Evolutionary conservation across 441 rosid genomes (phyloP), one percentile per base, ranked within the genome.

Genomic region (Brassica balearica): DNA sequence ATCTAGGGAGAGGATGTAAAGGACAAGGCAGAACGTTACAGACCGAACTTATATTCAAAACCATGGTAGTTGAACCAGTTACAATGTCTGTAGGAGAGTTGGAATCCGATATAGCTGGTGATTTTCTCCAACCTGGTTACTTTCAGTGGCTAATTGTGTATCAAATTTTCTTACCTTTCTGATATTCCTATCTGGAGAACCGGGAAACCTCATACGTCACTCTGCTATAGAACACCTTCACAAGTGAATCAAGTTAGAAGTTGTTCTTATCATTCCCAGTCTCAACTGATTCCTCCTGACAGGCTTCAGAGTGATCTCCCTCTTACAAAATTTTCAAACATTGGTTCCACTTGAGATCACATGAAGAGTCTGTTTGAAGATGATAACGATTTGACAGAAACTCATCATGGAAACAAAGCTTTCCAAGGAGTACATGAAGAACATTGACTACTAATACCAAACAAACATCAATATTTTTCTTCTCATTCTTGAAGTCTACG

Each of bases 1-100:
- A 87, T 93, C 6, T 95, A 97, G 97, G 99, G 99, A 83, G 99
- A 29, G 34, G 34, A 29, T 29, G 34, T 29, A 29, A 29, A 29
- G 34, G 34, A 29, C 34, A 29, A 29, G 34, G 99, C 62, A 92
- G 92, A 82, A 87, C 99, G 71, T 92, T 95, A 84, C 97, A 95
- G 86, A 91, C 99, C 3, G 96, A 95, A 82, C 92, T 95, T 73
- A 87, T 95, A 81, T 95, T 93, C 82, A 96, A 88, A 80, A 86
- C 93, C 46, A 84, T 93, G 97, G 97, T 93, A 77, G 79, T 95
- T 74, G 97, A 91, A 80, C 97, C 98, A 46, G 94, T 95, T 48
- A 90, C 91, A 51, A 93, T 95, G 97, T 93, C 97, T 69, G 98
- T 93, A 34, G 99, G 99, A 83, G 98, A 93, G 82, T 79, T 95